Conservation (phyloP, 805 yeast species). For the Metschnikowia henanensis region DNA sequence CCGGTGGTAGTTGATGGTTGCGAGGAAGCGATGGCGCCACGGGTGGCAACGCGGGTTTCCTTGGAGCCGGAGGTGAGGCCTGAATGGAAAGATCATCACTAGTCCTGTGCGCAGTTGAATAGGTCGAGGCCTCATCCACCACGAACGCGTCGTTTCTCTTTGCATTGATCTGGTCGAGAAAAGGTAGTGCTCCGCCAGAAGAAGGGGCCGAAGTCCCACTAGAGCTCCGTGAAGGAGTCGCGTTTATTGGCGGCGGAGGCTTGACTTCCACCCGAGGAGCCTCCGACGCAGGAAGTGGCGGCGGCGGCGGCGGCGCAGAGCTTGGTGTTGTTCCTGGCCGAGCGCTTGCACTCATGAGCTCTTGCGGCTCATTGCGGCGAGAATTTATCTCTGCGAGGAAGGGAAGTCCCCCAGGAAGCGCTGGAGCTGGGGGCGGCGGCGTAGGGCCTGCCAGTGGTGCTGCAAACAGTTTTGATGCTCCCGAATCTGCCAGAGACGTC, state of each 20-base stretch:
- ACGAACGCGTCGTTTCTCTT: conserved; percentile 48
- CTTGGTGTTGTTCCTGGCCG: neutral
- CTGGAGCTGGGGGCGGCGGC: conserved; percentile 13
- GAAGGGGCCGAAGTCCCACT: conserved; percentile 22
- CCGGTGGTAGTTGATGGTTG: conserved; percentile 34
- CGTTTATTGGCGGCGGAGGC: conserved; percentile 26
- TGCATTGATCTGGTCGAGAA: conserved; percentile 50
- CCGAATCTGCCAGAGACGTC: conserved; percentile 3
- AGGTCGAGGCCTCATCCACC: conserved; percentile 32
- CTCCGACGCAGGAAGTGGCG: conserved; percentile 17
- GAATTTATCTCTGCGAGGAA: conserved; percentile 20
- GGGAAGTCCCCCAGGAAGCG: conserved; percentile 13
- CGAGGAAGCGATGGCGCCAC: conserved; percentile 46
- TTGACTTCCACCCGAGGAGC: conserved; percentile 10
- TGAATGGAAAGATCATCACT: conserved; percentile 15
- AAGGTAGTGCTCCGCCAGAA: conserved; percentile 44
- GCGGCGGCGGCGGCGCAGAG: conserved; percentile 7
- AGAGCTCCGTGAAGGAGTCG: conserved; percentile 16
- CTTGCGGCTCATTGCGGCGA: conserved; percentile 11
- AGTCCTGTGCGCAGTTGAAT: conserved; percentile 9
- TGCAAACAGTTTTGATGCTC: neutral
- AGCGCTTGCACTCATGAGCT: neutral
- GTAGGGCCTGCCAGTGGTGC: conserved; percentile 1
- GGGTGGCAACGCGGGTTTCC: conserved; percentile 4
- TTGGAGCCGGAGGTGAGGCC: conserved; percentile 12